Conservation (phyloP, 2,329 filamentous ascomycete species). For the Fusarium mangiferae region DNA sequence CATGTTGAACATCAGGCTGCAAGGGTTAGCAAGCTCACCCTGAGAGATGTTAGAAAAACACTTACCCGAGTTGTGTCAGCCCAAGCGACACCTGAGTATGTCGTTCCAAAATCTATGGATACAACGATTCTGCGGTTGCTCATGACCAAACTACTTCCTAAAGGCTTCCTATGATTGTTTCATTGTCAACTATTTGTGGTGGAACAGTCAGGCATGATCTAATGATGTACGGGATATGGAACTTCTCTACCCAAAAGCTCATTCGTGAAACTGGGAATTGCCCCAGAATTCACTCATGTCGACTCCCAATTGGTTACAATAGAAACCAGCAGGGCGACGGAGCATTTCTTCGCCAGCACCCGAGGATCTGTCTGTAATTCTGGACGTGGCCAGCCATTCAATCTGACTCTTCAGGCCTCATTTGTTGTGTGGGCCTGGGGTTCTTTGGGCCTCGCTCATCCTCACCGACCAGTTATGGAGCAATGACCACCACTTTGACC, state of each 20-base stretch:
- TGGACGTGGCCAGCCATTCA: slow-evolving; percentile 14
- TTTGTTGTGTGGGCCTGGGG: slow-evolving; percentile 20
- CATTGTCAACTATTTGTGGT: slow-evolving; percentile 37
- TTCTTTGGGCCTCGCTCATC: slow-evolving; percentile 27
- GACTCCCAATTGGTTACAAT: slow-evolving; percentile 24
- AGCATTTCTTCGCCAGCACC: slow-evolving; percentile 33
- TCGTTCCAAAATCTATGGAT: slow-evolving; percentile 67
- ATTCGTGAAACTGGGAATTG: slow-evolving; percentile 23
- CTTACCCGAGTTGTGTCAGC: slow-evolving; percentile 55
- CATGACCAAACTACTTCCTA: slow-evolving; percentile 42
- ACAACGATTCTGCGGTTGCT: slow-evolving; percentile 57
- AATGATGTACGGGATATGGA: slow-evolving; percentile 17
- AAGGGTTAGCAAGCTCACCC: slow-evolving; percentile 37
- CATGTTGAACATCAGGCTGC: slow-evolving; percentile 53
- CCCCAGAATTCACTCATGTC: slow-evolving; percentile 31
- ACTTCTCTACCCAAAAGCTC: slow-evolving; percentile 19
- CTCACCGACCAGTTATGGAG: slow-evolving; percentile 29
- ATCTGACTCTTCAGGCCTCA: slow-evolving; percentile 32
- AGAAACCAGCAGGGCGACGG: slow-evolving; percentile 24
- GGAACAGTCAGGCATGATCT: slow-evolving; percentile 23
- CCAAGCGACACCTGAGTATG: slow-evolving; percentile 66
- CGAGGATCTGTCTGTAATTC: slow-evolving; percentile 29
- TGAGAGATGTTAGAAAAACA: slow-evolving; percentile 1
- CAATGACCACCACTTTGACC: slow-evolving; percentile 33
- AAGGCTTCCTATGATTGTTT: slow-evolving; percentile 28